A percentile compares a stretch with the other conserved stretches of the same genome.
Evolutionary conservation across 805 yeast species (phyloP).

Genomic region (Candida palmyrensis): DNA sequence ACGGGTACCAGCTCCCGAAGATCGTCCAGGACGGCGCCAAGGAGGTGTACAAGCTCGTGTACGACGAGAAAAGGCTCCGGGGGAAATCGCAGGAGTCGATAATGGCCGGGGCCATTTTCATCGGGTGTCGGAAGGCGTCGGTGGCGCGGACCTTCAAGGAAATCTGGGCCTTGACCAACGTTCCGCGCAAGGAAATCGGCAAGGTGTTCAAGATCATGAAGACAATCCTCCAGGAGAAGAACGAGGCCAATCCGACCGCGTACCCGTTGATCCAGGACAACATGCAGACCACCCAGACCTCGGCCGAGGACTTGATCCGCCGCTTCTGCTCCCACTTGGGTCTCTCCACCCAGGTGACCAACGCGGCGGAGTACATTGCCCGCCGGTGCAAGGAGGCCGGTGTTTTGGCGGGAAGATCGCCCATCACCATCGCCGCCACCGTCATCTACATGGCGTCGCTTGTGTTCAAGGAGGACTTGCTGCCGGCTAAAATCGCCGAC

Average conservation of each 20-base stretch:
- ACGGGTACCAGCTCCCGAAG: constrained; percentile 89
- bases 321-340: constrained; percentile 96
- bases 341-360: constrained; percentile 73
- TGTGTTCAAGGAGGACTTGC: constrained; percentile 73
- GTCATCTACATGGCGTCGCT: constrained; percentile 91
- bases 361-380: constrained; percentile 91
- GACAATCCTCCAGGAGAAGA: constrained; percentile 48
- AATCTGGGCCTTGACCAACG: constrained; percentile 90
- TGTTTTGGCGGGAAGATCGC: constrained; percentile 92
- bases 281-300: constrained; percentile 73
- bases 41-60: constrained; percentile 87
- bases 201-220: constrained; percentile 83
- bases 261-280: constrained; percentile 41
- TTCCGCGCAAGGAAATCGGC: constrained; percentile 92
- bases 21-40: constrained; percentile 97
- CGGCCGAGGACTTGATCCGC: constrained; percentile 91
- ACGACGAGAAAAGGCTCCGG: constrained; percentile 78
- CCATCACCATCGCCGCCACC: constrained; percentile 96
- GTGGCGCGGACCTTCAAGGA: constrained; percentile 95
- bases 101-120: constrained; percentile 92
- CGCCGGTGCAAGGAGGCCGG: constrained; percentile 86
- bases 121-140: constrained; percentile 91
- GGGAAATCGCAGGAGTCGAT: constrained; percentile 92
- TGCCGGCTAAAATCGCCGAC: constrained; percentile 81
- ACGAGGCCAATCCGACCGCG: constrained; percentile 43